Evolutionary conservation across 1,139 yeast species (phyloP).

Genomic region (Yamadazyma epiphylla): DNA sequence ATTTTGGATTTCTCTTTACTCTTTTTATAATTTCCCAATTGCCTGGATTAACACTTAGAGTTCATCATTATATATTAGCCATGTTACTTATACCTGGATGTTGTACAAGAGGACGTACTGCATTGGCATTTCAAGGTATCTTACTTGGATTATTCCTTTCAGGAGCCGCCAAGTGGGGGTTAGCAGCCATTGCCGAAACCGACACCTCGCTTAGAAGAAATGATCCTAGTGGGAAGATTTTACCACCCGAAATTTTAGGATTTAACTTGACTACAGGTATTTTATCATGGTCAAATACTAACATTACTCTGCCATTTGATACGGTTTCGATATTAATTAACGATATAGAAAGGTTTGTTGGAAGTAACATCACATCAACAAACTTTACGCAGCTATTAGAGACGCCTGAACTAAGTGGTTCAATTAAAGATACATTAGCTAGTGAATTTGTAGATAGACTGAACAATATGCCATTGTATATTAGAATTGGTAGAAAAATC

Average conservation of each 20-base stretch:
- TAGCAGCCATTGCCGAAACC: constrained; percentile 85
- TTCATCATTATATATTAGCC: constrained; percentile 89
- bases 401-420: constrained; percentile 9
- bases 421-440: constrained; percentile 27
- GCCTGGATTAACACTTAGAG: constrained; percentile 71
- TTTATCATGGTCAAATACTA: constrained; percentile 27
- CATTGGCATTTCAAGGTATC: constrained; percentile 76
- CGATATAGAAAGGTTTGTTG: constrained; percentile 75
- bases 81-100: constrained; percentile 82
- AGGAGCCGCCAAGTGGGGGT: constrained; percentile 92
- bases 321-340: constrained; percentile 67
- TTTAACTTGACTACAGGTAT: constrained; percentile 29
- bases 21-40: constrained; percentile 46
- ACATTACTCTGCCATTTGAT: constrained; percentile 18
- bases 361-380: constrained; percentile 35
- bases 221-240: constrained; percentile 63
- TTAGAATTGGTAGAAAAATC: constrained; percentile 55
- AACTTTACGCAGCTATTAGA: constrained; percentile 37
- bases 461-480: constrained; percentile 38
- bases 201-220: constrained; percentile 62
- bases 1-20: constrained; percentile 43
- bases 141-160: constrained; percentile 75
- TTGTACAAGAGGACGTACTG: constrained; percentile 69
- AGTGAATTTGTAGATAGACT: constrained; percentile 16
- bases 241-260: constrained; percentile 53